phyloP scores from a whole-genome alignment of 371 early-diverging fungal genomes.

The Batrachochytrium dendrobatidis region DNA sequence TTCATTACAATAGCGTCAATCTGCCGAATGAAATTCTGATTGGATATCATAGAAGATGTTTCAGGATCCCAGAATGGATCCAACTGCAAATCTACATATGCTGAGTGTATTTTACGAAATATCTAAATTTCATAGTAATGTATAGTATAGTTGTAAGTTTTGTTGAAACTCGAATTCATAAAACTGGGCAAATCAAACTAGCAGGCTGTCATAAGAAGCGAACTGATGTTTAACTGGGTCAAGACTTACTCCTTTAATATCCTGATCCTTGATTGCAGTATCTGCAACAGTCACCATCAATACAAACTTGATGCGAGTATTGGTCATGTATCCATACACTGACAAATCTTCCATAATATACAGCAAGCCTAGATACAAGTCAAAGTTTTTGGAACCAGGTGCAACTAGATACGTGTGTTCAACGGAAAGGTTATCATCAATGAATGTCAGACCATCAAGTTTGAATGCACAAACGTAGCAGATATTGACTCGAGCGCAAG shows the following conservation, averaged over 20 bases:
- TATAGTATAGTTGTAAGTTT: too few relatives aligned
- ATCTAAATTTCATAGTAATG: conserved; percentile 52
- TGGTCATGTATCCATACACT: conserved; percentile 83
- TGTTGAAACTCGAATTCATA: not conserved
- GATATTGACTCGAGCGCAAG: not conserved
- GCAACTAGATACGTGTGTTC: conserved; percentile 39
- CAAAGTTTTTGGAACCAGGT: conserved; percentile 57
- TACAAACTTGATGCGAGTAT: conserved; percentile 74
- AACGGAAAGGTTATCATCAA: not conserved
- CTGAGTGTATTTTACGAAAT: conserved; percentile 70
- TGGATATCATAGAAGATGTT: not conserved
- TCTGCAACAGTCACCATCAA: conserved; percentile 69
- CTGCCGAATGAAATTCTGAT: not conserved
- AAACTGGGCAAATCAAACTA: not conserved
- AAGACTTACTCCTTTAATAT: conserved; percentile 69
- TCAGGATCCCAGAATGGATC: conserved; percentile 66
- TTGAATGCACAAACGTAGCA: not conserved
- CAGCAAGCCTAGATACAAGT: conserved; percentile 73
- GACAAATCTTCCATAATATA: conserved; percentile 81
- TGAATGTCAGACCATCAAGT: conserved; percentile 6
- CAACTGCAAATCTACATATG: conserved; percentile 66
- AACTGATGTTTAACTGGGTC: too few relatives aligned
- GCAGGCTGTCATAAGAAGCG: too few relatives aligned
- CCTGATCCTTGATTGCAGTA: conserved; percentile 66
- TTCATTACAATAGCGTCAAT: not conserved